Base-by-base conservation (phyloP, 768 basidiomycete genomes). In the Plicaturopsis crispa region DNA sequence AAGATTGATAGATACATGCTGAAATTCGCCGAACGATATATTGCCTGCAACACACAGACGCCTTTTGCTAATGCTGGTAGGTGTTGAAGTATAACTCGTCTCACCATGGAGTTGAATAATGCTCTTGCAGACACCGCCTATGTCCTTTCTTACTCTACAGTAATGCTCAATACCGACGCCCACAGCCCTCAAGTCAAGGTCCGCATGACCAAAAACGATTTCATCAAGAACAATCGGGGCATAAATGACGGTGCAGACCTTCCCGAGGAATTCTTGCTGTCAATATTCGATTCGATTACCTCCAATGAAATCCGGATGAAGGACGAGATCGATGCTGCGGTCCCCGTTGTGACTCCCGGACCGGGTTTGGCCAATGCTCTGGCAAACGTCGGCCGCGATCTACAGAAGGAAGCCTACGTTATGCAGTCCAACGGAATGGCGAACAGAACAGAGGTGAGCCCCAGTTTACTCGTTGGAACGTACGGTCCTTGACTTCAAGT, bases 1-100 rank as follows among this genome's bases (percentile, higher is more conserved):
- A 98, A 98, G 64, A 98, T 99, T 48, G 96, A 99, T 71, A 81
- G 96, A 6, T 98, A 78, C 64, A 93, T 99, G 90, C 77, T 98
- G 39, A 99, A 99, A 60, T 99, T 97, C 53, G 94, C 96, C 6
- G 93, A 98, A 57, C 78, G 92, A 24, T 99, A 91, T 57, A 91
- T 97, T 45, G 87, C 82, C 10, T 83, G 82, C 40, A 97, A 98
- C 57, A 61, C 78, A 0, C 75, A 81, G 48, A 86, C 85, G 1
- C 72, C 77, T 2, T 99, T 98, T 53, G 85, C 88, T 36, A 98
- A 97, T 60, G 96, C 96, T 51, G 93, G 88, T 88, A 44, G 39
- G 81, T 63, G 22, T 17, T 7, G 22, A 3, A 4, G 21, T 6
- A 3, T 35, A 17, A 12, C 4, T 12, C 30, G 4, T 33, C 17